Conservation (phyloP, 2,329 filamentous ascomycete genomes). For the Beauveria varroae region DNA sequence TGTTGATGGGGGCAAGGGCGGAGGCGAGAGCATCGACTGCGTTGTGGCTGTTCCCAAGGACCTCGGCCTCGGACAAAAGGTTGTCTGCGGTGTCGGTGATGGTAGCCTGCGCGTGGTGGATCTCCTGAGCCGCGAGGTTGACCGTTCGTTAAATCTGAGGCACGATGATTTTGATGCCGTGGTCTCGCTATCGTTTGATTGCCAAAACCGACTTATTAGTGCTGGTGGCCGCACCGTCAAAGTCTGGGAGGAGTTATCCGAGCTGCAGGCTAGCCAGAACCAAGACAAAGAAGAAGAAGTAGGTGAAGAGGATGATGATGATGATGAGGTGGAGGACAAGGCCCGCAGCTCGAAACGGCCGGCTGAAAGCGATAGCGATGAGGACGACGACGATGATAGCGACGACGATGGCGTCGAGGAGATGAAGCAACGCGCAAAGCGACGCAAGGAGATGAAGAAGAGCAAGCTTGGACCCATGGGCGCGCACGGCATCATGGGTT, state of each 20-base stretch:
- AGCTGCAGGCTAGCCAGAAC: conserved; percentile 34
- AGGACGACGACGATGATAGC: conserved; percentile 28
- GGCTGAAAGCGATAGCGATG: conserved; percentile 40
- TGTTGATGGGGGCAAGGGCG: conserved; percentile 55
- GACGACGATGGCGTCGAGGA: conserved; percentile 25
- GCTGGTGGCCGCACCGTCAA: conserved; percentile 82
- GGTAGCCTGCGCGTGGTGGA: conserved; percentile 72
- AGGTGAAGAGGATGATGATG: conserved; percentile 34
- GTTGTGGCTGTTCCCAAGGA: conserved; percentile 64
- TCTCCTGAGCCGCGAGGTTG: conserved; percentile 65
- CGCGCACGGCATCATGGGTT: conserved; percentile 43
- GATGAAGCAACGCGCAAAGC: conserved; percentile 39
- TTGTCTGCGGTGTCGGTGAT: conserved; percentile 75
- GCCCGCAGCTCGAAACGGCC: conserved; percentile 38
- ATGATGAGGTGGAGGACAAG: conserved; percentile 30
- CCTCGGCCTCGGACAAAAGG: conserved; percentile 62
- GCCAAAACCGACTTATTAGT: conserved; percentile 77
- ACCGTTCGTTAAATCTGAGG: conserved; percentile 49
- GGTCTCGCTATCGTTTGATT: conserved; percentile 74
- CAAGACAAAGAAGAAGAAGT: conserved; percentile 44
- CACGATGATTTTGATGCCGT: conserved; percentile 89
- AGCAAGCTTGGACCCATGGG: conserved; percentile 41
- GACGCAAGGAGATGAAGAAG: conserved; percentile 33
- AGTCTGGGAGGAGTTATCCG: conserved; percentile 80
- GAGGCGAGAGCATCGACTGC: conserved; percentile 75